Evolutionary conservation across 176 grass and related monocot species (phyloP).

Genomic region (Olyra latifolia): DNA sequence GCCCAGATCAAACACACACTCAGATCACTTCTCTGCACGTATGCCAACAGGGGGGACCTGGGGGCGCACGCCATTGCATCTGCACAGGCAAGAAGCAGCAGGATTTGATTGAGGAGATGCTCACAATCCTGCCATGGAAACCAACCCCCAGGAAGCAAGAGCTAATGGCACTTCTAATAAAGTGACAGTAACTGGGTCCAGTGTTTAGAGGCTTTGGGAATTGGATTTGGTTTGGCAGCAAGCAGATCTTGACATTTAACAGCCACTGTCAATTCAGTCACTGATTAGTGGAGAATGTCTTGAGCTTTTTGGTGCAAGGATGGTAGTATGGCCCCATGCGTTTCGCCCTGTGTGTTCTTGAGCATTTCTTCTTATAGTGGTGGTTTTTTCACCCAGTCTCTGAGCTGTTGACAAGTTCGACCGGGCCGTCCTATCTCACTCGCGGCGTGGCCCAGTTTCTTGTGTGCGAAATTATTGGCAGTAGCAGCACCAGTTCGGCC

Average conservation of each 20-base stretch:
- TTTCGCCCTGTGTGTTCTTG: background rate
- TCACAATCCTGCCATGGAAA: slow-evolving; percentile 27
- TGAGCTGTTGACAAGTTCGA: slow-evolving; percentile 17
- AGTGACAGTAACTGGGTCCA: slow-evolving; percentile 25
- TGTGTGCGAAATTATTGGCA: background rate
- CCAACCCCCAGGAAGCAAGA: slow-evolving; percentile 41
- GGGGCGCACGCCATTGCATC: background rate
- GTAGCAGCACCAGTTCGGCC: background rate
- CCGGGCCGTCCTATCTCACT: slow-evolving; percentile 22
- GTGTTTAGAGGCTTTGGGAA: slow-evolving; percentile 26
- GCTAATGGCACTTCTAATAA: slow-evolving; percentile 21
- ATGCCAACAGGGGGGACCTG: slow-evolving; percentile 21
- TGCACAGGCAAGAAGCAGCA: slow-evolving; percentile 22
- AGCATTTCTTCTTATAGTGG: background rate
- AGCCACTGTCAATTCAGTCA: slow-evolving; percentile 28
- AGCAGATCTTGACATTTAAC: slow-evolving; percentile 19
- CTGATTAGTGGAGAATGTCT: slow-evolving; percentile 29
- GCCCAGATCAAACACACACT: background rate
- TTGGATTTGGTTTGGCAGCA: slow-evolving; percentile 38
- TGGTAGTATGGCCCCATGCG: background rate
- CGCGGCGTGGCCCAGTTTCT: slow-evolving; percentile 10
- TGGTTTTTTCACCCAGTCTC: background rate
- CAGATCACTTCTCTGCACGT: background rate
- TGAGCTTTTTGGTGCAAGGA: slow-evolving; percentile 6
- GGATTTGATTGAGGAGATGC: slow-evolving; percentile 46